Percentiles rank a stretch among this genome's conserved stretches.
phyloP scores from a whole-genome alignment of 805 yeast genomes.

The Ogataea chonburiensis region DNA sequence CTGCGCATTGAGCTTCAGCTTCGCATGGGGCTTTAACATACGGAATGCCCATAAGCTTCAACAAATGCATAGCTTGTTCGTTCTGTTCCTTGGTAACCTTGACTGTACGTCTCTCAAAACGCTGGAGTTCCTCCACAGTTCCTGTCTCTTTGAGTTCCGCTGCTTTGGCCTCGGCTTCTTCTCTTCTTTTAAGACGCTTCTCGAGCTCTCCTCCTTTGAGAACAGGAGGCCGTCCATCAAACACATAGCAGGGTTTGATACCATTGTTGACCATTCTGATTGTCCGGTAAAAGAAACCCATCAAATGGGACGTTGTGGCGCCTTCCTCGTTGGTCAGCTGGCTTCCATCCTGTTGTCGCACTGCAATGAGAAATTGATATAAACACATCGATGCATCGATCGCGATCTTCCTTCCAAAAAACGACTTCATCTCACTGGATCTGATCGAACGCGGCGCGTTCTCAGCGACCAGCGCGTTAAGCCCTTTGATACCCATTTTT shows the following conservation, averaged over 20 bases:
- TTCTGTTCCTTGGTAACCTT: slow-evolving; percentile 87
- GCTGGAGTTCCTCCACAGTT: slow-evolving; percentile 69
- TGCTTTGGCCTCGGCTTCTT: slow-evolving; percentile 75
- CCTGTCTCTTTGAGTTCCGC: slow-evolving; percentile 79
- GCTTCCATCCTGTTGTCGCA: slow-evolving; percentile 95
- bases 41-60: slow-evolving; percentile 93
- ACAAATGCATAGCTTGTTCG: slow-evolving; percentile 83
- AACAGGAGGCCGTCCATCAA: slow-evolving; percentile 97
- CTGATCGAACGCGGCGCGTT: slow-evolving; percentile 83
- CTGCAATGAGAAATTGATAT: slow-evolving; percentile 94
- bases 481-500: slow-evolving; percentile 53
- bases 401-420: slow-evolving; percentile 96
- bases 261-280: slow-evolving; percentile 86
- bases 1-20: slow-evolving; percentile 99
- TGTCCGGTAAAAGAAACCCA: slow-evolving; percentile 96
- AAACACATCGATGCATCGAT: slow-evolving; percentile 96
- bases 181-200: slow-evolving; percentile 76
- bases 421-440: slow-evolving; percentile 75
- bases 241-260: slow-evolving; percentile 94
- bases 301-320: slow-evolving; percentile 87
- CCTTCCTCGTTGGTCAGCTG: slow-evolving; percentile 87
- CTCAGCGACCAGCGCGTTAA: slow-evolving; percentile 82
- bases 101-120: slow-evolving; percentile 83
- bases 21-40: slow-evolving; percentile 93
- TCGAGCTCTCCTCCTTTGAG: slow-evolving; percentile 90